A percentile compares a stretch with the other conserved stretches of the same genome.
Conservation (phyloP, 768 basidiomycete species). For the Phanerochaete sordida region DNA sequence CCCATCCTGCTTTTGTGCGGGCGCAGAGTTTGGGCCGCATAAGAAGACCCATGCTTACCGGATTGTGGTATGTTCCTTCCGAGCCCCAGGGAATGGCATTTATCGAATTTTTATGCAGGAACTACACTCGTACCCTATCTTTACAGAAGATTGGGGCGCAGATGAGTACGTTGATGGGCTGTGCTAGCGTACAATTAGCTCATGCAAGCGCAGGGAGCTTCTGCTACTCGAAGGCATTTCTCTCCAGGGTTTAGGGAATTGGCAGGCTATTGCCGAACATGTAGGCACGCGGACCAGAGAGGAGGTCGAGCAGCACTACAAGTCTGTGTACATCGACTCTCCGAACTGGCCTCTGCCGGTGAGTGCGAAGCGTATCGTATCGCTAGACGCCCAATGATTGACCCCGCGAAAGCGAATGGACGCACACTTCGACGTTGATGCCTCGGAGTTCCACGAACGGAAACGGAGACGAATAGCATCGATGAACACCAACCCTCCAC, state of each 20-base stretch:
- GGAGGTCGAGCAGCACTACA: slow-evolving; percentile 91
- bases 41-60: slow-evolving; percentile 87
- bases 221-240: slow-evolving; percentile 85
- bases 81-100: slow-evolving; percentile 17
- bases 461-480: slow-evolving; percentile 87
- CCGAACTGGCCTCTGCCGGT: slow-evolving; percentile 80
- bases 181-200: background rate
- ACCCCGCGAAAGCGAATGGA: slow-evolving; percentile 44
- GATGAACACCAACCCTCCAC: slow-evolving; percentile 57
- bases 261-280: slow-evolving; percentile 94
- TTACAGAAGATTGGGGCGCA: slow-evolving; percentile 93
- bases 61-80: slow-evolving; percentile 61
- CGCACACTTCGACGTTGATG: slow-evolving; percentile 63
- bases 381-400: too few species aligned
- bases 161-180: slow-evolving; percentile 69
- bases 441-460: slow-evolving; percentile 80
- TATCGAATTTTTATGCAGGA: slow-evolving; percentile 48
- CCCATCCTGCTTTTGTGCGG: slow-evolving; percentile 87
- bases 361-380: slow-evolving; percentile 24
- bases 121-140: slow-evolving; percentile 95
- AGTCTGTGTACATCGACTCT: slow-evolving; percentile 73
- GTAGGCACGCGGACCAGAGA: slow-evolving; percentile 92
- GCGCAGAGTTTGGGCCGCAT: slow-evolving; percentile 85
- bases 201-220: slow-evolving; percentile 59
- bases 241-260: slow-evolving; percentile 89